Percentiles rank a stretch among this genome's conserved stretches.
Evolutionary conservation across 164 flowering plant species (phyloP).

Genomic region (Chimonanthus praecox): DNA sequence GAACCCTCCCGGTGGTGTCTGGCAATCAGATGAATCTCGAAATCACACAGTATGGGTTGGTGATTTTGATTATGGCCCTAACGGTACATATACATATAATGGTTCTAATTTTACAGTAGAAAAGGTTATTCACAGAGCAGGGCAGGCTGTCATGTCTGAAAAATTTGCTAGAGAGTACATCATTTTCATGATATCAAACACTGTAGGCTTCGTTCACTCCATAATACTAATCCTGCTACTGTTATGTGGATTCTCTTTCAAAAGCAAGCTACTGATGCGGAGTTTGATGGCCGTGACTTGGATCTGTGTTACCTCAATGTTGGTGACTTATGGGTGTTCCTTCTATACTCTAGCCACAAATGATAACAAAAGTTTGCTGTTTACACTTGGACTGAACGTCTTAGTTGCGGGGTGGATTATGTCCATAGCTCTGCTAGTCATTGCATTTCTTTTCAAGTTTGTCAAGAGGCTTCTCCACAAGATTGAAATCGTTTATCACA

Average conservation of each 20-base stretch:
- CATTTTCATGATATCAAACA: background rate
- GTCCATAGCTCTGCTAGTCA: too few species aligned
- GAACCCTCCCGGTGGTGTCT: constrained; percentile 9
- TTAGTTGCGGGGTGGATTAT: too few species aligned
- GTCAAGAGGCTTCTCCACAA: too few species aligned
- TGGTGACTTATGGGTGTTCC: too few species aligned
- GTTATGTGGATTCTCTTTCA: background rate
- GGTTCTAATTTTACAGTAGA: background rate
- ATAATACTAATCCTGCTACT: background rate
- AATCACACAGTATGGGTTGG: too few species aligned
- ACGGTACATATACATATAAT: background rate
- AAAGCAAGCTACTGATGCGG: background rate
- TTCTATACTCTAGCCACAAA: too few species aligned
- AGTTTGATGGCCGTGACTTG: background rate
- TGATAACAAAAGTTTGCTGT: too few species aligned
- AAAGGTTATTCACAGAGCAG: background rate
- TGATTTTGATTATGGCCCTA: too few species aligned
- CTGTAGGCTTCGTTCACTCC: background rate
- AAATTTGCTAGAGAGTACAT: background rate
- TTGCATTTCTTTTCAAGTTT: too few species aligned
- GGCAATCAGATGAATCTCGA: background rate
- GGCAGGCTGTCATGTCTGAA: background rate
- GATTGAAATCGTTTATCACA: too few species aligned
- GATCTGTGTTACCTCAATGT: background rate
- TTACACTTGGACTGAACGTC: too few species aligned